Evolutionary conservation across 2,329 filamentous ascomycete species (phyloP).

Genomic region (Cadophora malorum): DNA sequence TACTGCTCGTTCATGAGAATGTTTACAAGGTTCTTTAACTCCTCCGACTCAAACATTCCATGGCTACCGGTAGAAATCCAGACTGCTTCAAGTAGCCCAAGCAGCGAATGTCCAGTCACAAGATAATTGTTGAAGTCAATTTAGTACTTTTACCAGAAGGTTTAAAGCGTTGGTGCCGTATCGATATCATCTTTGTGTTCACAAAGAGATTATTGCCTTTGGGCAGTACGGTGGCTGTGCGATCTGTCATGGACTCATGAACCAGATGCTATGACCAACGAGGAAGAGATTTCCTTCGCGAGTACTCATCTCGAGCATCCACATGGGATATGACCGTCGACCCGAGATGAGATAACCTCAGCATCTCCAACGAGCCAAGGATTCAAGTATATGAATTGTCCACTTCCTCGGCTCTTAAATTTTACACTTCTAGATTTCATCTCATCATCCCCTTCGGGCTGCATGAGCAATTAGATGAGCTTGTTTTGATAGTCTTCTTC

Average conservation of each 20-base stretch:
- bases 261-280: background rate
- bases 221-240: background rate
- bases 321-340: background rate
- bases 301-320: background rate
- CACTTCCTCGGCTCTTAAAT: background rate
- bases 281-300: background rate
- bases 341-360: conserved; percentile 5
- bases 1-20: background rate
- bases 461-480: conserved; percentile 24
- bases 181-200: background rate
- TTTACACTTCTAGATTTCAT: background rate
- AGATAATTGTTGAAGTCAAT: background rate
- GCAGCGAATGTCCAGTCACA: background rate
- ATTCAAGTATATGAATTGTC: conserved; percentile 2
- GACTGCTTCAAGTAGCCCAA: background rate
- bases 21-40: background rate
- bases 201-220: background rate
- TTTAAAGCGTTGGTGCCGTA: background rate
- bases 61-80: conserved; percentile 1
- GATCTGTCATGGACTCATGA: background rate
- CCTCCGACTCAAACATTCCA: background rate
- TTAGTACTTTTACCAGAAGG: background rate
- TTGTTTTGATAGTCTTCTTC: conserved; percentile 18
- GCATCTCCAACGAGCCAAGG: conserved; percentile 15
- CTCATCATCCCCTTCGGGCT: conserved; percentile 4